Base-by-base conservation (phyloP, 768 basidiomycete genomes). In the Kockovaella imperatae region DNA sequence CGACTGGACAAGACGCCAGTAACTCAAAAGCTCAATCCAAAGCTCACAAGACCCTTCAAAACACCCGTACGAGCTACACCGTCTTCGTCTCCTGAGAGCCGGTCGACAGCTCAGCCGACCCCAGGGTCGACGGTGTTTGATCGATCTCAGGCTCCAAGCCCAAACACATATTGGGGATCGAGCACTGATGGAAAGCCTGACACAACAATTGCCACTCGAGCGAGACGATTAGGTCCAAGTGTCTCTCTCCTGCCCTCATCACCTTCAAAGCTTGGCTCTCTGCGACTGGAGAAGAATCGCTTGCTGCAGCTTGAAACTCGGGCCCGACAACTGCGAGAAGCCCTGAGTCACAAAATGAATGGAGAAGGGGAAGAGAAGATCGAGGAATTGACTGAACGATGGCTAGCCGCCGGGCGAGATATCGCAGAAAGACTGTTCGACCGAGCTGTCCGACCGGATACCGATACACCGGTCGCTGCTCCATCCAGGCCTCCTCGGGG, bases 391-490 rank as follows among this genome's bases (percentile, higher is more conserved):
- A 52, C 62, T 2, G 13, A 32, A 3, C 53, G 52, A 4, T 70
- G 66, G 66, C 49, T 54, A 13, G 45, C 48, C 21, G 66, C 68
- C 10, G 69, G 69, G 3, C 45, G 67, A 21, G 50, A 62, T 7
- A 52, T 66, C 18, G 60, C 60, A 13, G 69, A 70, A 30, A 49
- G 54, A 35, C 43, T 70, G 3, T 70, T 61, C 29, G 23, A 20
- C 1, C n/a, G n/a, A n/a, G n/a, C n/a, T n/a, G 20, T 51, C 17
- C 25, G 59, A 3, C 64, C 67, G 4, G 36, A 46, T 11, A 57
- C 62, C 17, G 47, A 49, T 18, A 20, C 36, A 13, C 15, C 35
- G 13, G 18, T 4, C 17, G 10, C 42, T 11, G 10, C n/a, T 23
- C 21, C 26, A 20, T 24, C 15, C 31, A 21, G 24, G 26, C 13